Evolutionary conservation across 2,329 filamentous ascomycete species (phyloP), one percentile per base, ranked within the genome.

Genomic region (Aspergillus pseudotamarii): DNA sequence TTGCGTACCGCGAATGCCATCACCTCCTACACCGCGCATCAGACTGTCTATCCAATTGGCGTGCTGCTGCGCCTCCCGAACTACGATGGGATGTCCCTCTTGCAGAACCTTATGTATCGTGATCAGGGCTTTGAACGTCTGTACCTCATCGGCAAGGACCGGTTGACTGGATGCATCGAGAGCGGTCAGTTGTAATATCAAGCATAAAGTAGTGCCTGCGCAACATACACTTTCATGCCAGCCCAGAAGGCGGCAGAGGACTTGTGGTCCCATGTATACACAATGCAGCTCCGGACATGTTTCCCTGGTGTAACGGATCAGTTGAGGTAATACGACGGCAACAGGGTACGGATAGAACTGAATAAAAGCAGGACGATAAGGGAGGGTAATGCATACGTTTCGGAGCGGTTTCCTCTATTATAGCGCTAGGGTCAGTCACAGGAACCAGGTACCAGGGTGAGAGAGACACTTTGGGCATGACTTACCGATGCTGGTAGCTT

Each of bases 191-290:
- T 28, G 58, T 32, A 59, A 32, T 32, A 57, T 48, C 57, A 21
- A 34, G 34, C 14, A 30, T 21, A 32, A 5, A 21, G 21, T 23
- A 5, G 21, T 41, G 12, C 4, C 34, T 48, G 14, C n/a, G 51
- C 16, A 58, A 85, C 90, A 71, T 86, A 96, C 91, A 98, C 94
- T 88, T 99, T 99, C 86, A 99, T 96, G 76, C 94, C 94, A 62
- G 92, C 89, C 95, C 95, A 99, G 79, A 99, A 99, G 75, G 94
- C 92, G 76, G 89, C 86, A 48, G 94, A 96, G 68, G 91, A 96
- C 82, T 96, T 96, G 83, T 99, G 93, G 81, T 99, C 95, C 95
- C 95, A 99, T 63, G 94, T 98, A 80, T 98, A 98, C 53, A 99
- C 94, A 73, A 99, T 99, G 76, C 93, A 96, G 79, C 91, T 93